Evolutionary conservation across 1,284 basidiomycete genomes (phyloP), one percentile per base, ranked within the genome.

Genomic region (Pterula multifida): DNA sequence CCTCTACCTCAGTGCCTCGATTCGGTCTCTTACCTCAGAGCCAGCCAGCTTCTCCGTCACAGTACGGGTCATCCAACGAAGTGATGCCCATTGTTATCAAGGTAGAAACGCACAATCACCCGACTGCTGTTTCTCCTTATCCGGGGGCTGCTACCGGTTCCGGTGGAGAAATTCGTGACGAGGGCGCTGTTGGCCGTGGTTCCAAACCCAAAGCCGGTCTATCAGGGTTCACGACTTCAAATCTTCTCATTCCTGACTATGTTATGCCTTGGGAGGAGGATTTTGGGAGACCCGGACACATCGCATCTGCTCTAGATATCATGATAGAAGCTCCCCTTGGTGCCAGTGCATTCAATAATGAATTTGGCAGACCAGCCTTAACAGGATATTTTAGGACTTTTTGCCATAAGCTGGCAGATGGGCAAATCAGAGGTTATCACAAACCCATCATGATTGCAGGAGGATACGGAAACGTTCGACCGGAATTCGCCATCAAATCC

Each of bases 381-480:
- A 72, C 79, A 2, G 89, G 90, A 0, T 90, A 90, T 68, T 95
- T 92, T 73, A 79, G 92, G 48, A 93, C 93, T 0, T 95, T 93
- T 67, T 76, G 81, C 17, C 85, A 94, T 64, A 74, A 76, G 42
- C 75, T 90, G 0, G 75, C 73, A 12, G 51, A 63, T 53, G 47
- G 65, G 1, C 84, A 93, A 62, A 73, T 94, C n/a, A 75, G 93
- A 52, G 95, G 95, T 0, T 99, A 97, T 69, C 96, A 98, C 71
- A 99, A 99, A 66, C 95, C 95, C 13, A 97, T 99, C 71, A 99
- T 99, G 96, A 87, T 98, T 56, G 96, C 96, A 15, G 95, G 95
- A 47, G 95, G 95, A 36, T 80, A 95, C 53, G 95, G 95, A 6
- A 97, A 90, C 60, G 94, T 98, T 35, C 80, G 90, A 22, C 82